Percentiles rank a stretch among this genome's conserved stretches.
phyloP scores from a whole-genome alignment of 495 filamentous ascomycete genomes.

The Friedmanniomyces endolithicus region DNA sequence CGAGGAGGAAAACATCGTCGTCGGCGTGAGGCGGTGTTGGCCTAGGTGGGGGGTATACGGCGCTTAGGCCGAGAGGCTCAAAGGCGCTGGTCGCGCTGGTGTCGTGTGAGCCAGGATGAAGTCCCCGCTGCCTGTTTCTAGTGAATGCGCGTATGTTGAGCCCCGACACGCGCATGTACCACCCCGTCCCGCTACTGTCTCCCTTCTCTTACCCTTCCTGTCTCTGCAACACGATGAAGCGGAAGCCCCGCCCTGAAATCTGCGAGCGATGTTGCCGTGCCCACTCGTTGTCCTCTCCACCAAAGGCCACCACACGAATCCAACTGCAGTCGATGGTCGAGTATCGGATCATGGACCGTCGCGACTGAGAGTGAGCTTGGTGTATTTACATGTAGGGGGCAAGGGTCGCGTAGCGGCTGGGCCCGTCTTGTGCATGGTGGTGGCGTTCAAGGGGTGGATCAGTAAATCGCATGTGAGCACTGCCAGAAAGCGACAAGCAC shows the following conservation, averaged over 20 bases:
- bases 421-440: not conserved
- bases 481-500: too few relatives aligned
- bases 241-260: too few relatives aligned
- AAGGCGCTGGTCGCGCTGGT: not conserved
- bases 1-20: constrained; percentile 38
- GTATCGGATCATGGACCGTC: not conserved
- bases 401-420: not conserved
- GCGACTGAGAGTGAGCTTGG: too few relatives aligned
- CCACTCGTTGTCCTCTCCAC: not conserved
- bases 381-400: too few relatives aligned
- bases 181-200: not conserved
- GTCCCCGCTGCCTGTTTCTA: not conserved
- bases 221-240: not conserved
- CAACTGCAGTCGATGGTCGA: not conserved
- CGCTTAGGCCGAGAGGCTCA: not conserved
- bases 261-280: not conserved
- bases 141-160: not conserved
- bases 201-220: not conserved
- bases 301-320: not conserved
- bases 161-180: not conserved
- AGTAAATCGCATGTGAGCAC: not conserved
- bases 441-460: not conserved
- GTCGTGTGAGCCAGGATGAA: not conserved
- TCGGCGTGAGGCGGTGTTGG: not conserved
- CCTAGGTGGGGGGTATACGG: not conserved